Conservation (phyloP, 1,284 basidiomycete species). For the Ustilago bromivora region DNA sequence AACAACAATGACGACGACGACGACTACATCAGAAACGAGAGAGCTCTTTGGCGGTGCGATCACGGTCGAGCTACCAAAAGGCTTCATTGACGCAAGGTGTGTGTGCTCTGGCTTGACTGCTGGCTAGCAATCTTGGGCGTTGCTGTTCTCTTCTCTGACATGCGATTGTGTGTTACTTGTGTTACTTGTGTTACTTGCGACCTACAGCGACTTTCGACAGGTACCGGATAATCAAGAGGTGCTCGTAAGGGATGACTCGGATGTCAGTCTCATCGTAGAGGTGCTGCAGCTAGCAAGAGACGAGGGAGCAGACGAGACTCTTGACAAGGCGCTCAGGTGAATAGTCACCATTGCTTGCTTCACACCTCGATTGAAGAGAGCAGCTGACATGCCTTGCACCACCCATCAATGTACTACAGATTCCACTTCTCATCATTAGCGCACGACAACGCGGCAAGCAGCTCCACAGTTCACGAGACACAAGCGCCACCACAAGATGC, state of each 20-base stretch:
- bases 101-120: constrained; percentile 60
- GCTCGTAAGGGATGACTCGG: constrained; percentile 79
- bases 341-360: constrained; percentile 10
- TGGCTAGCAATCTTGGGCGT: not conserved
- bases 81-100: constrained; percentile 87
- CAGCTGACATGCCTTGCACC: not conserved
- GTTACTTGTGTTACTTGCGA: not conserved
- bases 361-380: not conserved
- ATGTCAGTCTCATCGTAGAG: constrained; percentile 86
- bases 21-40: constrained; percentile 13
- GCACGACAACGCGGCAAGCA: constrained; percentile 85
- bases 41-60: constrained; percentile 80
- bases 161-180: too few species aligned
- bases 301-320: constrained; percentile 73
- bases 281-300: constrained; percentile 81
- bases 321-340: constrained; percentile 66
- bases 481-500: constrained; percentile 29
- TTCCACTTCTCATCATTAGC: constrained; percentile 92
- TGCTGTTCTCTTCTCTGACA: not conserved
- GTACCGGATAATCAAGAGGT: constrained; percentile 98
- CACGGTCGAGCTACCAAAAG: constrained; percentile 74
- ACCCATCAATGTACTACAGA: constrained; percentile 71
- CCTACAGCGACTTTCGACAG: constrained; percentile 83
- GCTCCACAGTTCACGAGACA: constrained; percentile 73
- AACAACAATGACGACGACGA: constrained; percentile 17